These are phyloP conservation scores for Oldenlandia corymbosa DNA, from an alignment of 257 asterid genomes.

Conservation along the genomic window DNA sequence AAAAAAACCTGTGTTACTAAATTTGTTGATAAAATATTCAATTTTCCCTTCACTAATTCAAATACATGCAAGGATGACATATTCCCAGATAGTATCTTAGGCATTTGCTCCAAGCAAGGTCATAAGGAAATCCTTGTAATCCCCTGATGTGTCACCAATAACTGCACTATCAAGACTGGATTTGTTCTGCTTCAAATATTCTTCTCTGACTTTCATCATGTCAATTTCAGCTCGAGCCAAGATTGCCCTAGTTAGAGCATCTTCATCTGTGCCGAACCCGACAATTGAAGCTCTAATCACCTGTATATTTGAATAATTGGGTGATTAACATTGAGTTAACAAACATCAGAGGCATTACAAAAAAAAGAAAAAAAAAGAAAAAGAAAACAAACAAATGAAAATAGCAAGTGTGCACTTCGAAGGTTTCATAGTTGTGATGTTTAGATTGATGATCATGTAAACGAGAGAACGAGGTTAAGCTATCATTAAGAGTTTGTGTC, in stretches of 20 bases:
- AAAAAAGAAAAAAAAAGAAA: neutral
- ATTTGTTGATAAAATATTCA: too few species aligned
- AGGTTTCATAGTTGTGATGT: neutral
- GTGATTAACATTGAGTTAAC: constrained; percentile 10
- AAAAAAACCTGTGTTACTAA: too few species aligned
- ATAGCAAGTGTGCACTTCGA: too few species aligned
- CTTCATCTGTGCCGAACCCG: constrained; percentile 71
- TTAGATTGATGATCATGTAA: neutral
- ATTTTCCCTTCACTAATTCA: too few species aligned
- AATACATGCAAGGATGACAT: too few species aligned
- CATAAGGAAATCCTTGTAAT: constrained; percentile 64
- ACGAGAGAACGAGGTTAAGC: neutral
- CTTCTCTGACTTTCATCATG: constrained; percentile 54
- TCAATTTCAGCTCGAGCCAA: constrained; percentile 70
- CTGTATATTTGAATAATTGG: constrained; percentile 23
- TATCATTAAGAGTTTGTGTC: too few species aligned
- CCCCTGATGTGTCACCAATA: constrained; percentile 71
- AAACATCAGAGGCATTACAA: constrained; percentile 1
- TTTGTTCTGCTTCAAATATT: constrained; percentile 37
- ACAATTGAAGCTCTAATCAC: constrained; percentile 48
- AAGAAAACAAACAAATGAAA: too few species aligned
- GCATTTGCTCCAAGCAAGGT: constrained; percentile 65
- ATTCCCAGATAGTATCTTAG: too few species aligned
- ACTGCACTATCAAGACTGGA: constrained; percentile 49
- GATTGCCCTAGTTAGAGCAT: constrained; percentile 59